Base-by-base conservation (phyloP, 2,329 filamentous ascomycete genomes). In the Aspergillus sp. region DNA sequence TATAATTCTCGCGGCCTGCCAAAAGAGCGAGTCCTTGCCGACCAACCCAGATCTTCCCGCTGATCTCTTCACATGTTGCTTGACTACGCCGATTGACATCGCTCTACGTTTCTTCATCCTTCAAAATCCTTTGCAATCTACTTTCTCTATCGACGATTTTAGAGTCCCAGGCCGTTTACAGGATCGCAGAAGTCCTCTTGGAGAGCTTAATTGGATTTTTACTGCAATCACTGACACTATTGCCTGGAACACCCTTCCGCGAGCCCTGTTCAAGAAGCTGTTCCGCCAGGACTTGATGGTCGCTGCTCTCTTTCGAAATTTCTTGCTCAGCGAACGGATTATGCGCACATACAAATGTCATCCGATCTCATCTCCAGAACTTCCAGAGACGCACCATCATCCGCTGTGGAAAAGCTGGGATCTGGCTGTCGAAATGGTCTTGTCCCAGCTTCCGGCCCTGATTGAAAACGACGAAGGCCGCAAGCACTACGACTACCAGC, bases 181-280 rank as follows among this genome's bases (percentile, higher is more conserved):
- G 71, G 95, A 99, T 77, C 86, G 95, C 61, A 85, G 95, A 71
- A 98, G 95, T 53, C 95, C 95, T 9, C 84, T 99, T 36, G 95
- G 95, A 63, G 95, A 99, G 78, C 82, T 99, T 14, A 99, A 99
- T 71, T 99, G 95, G 95, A 99, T 99, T 39, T 98, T 99, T 72
- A 99, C 95, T 0, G 95, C 95, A 56, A 98, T 99, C 65, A 99
- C 95, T 0, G 95, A 99, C 73, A 98, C 94, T 1, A 99, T 99
- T 69, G 95, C 95, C 0, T 99, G 95, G 95, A 98, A 96, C 32
- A 96, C 92, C 5, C 80, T 99, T 4, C 91, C 93, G 3, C 89
- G 94, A 50, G 87, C 92, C 20, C 80, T 97, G 11, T 99, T 99
- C 78, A 93, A 96, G 76, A 96, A 96, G 75, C 91, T 98, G 61